Conservation (phyloP, 108 stramenopile species). For the Conticribra guillardii region DNA sequence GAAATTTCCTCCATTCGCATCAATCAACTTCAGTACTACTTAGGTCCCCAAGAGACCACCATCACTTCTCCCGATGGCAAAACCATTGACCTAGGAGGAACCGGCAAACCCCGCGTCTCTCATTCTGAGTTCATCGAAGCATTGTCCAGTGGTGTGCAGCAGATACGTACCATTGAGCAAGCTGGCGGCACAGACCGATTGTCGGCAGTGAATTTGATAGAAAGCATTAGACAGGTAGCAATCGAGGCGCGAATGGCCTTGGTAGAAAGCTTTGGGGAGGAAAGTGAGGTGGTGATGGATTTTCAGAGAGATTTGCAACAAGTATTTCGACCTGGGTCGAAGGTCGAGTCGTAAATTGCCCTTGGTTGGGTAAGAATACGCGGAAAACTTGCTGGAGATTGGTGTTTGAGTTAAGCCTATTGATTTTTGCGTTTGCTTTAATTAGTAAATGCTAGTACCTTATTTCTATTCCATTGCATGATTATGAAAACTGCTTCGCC, state of each 20-base stretch:
- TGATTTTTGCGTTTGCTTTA: no score
- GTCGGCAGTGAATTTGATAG: conserved; percentile 73
- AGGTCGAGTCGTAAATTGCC: conserved; percentile 43
- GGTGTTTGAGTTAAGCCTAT: no score
- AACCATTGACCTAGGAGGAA: conserved; percentile 57
- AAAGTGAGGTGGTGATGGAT: conserved; percentile 60
- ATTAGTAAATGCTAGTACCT: no score
- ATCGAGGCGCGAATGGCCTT: conserved; percentile 78
- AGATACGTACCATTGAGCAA: conserved; percentile 81
- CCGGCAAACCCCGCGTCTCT: conserved; percentile 57
- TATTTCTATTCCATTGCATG: no score
- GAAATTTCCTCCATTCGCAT: conserved; percentile 73
- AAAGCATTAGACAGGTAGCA: conserved; percentile 74
- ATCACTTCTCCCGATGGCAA: conserved; percentile 81
- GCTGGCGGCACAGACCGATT: conserved; percentile 65
- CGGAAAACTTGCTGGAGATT: neutral
- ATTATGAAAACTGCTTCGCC: no score
- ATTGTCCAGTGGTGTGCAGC: conserved; percentile 61
- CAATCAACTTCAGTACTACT: conserved; percentile 78
- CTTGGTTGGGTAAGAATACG: neutral
- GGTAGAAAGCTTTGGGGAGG: conserved; percentile 68
- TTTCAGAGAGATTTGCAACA: conserved; percentile 76
- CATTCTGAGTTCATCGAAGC: conserved; percentile 70
- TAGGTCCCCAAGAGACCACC: conserved; percentile 68
- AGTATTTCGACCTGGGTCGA: conserved; percentile 77